Conservation (phyloP, 2,329 filamentous ascomycete genomes). For the Claviceps purpurea region DNA sequence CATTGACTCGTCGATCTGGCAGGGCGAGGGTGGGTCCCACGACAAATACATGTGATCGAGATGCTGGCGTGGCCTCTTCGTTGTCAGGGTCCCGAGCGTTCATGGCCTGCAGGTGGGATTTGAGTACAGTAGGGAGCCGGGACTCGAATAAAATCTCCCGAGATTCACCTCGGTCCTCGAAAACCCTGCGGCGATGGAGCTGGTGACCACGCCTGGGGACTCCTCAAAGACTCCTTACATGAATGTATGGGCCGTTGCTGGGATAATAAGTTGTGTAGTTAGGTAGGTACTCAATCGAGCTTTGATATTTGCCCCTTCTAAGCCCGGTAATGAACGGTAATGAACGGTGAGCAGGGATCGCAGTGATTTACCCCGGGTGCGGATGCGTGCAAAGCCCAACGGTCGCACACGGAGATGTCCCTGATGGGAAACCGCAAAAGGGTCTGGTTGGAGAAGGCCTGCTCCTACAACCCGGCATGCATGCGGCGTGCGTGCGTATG, state of each 20-base stretch:
- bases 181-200: not conserved
- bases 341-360: not conserved
- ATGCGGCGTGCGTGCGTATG: not conserved
- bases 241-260: not conserved
- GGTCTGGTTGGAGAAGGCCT: not conserved
- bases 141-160: no score
- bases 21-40: constrained; percentile 26
- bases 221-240: not conserved
- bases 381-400: not conserved
- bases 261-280: not conserved
- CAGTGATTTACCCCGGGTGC: not conserved
- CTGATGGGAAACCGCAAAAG: not conserved
- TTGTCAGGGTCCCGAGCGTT: not conserved
- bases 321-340: not conserved
- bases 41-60: constrained; percentile 3
- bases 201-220: not conserved
- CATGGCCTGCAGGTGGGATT: not conserved
- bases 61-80: not conserved
- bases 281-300: not conserved
- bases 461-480: not conserved
- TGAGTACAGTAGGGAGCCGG: no score
- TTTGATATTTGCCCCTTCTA: not conserved
- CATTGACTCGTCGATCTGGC: constrained; percentile 55
- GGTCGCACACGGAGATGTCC: not conserved
- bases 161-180: not conserved